A percentile compares a stretch with the other conserved stretches of the same genome.
Evolutionary conservation across 495 filamentous ascomycete species (phyloP).

Genomic region (Cairneyella variabilis): DNA sequence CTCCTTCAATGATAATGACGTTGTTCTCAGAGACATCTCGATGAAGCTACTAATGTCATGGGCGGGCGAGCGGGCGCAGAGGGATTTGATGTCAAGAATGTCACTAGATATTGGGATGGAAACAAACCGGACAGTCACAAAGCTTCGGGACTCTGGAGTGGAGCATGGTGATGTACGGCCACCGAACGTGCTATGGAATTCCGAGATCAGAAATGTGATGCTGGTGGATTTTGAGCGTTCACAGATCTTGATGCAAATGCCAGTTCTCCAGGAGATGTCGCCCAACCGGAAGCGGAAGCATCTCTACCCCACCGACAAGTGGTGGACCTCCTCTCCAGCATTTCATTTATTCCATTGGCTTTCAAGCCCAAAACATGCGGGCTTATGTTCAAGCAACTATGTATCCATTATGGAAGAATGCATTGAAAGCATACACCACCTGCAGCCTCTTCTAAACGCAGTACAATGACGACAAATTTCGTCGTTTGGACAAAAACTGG

Average conservation of each 20-base stretch:
- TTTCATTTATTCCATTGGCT: constrained; percentile 8
- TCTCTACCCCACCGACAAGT: background rate
- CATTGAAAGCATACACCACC: too few relatives aligned
- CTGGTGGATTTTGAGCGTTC: constrained; percentile 25
- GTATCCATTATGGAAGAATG: too few relatives aligned
- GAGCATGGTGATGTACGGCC: constrained; percentile 24
- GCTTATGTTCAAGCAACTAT: too few relatives aligned
- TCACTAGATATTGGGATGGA: constrained; percentile 16
- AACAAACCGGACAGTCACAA: constrained; percentile 14
- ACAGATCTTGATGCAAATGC: constrained; percentile 17
- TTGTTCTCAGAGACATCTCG: too few relatives aligned
- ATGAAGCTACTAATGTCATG: constrained; percentile 43
- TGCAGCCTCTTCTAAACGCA: too few relatives aligned
- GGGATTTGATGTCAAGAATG: constrained; percentile 13
- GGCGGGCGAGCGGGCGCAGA: constrained; percentile 31
- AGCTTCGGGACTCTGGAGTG: constrained; percentile 9
- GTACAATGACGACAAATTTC: too few relatives aligned
- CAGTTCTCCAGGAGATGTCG: constrained; percentile 15
- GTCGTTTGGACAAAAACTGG: too few relatives aligned
- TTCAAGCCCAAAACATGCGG: constrained; percentile 1
- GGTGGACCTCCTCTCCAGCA: constrained; percentile 8
- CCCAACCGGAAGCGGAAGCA: constrained; percentile 21
- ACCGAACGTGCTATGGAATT: constrained; percentile 28
- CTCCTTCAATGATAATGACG: too few relatives aligned
- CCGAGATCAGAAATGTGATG: constrained; percentile 16